A percentile compares a stretch with the other conserved stretches of the same genome.
These are phyloP conservation scores for Tritrichomonas foetus DNA, from an alignment of 208 protist genomes.

Conservation along the genomic window DNA sequence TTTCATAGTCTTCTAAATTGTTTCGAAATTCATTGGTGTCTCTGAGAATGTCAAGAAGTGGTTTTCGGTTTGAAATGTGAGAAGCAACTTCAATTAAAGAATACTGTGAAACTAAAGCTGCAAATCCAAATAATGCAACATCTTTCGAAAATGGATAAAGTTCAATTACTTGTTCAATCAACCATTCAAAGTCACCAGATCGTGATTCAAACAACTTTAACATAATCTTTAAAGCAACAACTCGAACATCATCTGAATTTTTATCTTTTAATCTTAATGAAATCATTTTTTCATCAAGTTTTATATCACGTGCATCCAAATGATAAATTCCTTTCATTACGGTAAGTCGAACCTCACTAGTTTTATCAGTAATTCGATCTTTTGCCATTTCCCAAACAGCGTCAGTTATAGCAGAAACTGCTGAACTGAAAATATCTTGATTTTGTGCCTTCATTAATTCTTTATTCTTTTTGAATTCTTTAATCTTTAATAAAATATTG, in stretches of 20 bases:
- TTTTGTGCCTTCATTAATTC: not conserved
- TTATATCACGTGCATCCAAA: not conserved
- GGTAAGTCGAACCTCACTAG: not conserved
- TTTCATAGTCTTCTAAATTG: not conserved
- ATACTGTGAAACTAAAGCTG: not conserved
- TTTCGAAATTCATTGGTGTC: not conserved
- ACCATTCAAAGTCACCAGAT: not conserved
- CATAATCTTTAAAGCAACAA: not conserved
- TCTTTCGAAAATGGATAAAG: not conserved
- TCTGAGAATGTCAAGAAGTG: not conserved
- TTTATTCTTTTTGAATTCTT: not conserved
- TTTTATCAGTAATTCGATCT: not conserved
- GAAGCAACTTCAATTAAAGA: not conserved
- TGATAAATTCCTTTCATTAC: not conserved
- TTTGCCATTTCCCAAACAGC: not conserved
- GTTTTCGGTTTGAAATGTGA: not conserved
- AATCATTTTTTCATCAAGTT: not conserved
- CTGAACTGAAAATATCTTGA: too few species aligned
- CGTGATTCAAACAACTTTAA: not conserved
- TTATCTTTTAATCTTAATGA: not conserved
- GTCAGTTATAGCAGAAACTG: not conserved
- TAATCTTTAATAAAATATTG: not conserved
- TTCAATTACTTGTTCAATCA: not conserved
- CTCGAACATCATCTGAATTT: not conserved
- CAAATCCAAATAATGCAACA: not conserved